Percentiles rank a stretch among this genome's conserved stretches.
These are phyloP conservation scores for Nicotiana rustica DNA, from an alignment of 305 asterid species.

Conservation along the genomic window DNA sequence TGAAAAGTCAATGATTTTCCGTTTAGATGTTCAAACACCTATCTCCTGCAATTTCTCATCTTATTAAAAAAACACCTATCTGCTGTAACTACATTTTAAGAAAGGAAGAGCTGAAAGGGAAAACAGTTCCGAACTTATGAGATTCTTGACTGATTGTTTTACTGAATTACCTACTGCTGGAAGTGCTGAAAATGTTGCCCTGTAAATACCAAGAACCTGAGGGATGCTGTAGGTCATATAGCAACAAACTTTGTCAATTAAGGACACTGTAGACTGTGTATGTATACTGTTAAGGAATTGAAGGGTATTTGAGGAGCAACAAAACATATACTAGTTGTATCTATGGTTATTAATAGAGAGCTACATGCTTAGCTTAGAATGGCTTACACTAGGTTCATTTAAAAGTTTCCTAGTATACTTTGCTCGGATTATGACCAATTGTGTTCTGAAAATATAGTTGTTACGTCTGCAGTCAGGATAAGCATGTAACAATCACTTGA, in stretches of 20 bases:
- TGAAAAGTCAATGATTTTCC: neutral
- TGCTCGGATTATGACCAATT: neutral
- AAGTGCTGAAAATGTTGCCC: neutral
- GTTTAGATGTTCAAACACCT: neutral
- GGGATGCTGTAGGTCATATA: neutral
- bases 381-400: neutral
- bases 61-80: neutral
- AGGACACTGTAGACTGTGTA: neutral
- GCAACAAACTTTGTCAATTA: neutral
- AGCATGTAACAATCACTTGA: neutral
- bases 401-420: neutral
- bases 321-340: neutral
- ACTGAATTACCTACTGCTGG: constrained; percentile 3
- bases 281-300: neutral
- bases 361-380: neutral
- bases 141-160: neutral
- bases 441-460: neutral
- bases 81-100: neutral
- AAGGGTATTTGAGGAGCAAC: neutral
- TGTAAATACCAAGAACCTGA: neutral
- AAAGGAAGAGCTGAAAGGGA: constrained; percentile 1
- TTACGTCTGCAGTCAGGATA: neutral
- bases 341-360: neutral
- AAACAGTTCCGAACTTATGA: neutral
- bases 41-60: neutral